Base-by-base conservation (phyloP, 805 yeast genomes). In the Blastobotrys attinorum region DNA sequence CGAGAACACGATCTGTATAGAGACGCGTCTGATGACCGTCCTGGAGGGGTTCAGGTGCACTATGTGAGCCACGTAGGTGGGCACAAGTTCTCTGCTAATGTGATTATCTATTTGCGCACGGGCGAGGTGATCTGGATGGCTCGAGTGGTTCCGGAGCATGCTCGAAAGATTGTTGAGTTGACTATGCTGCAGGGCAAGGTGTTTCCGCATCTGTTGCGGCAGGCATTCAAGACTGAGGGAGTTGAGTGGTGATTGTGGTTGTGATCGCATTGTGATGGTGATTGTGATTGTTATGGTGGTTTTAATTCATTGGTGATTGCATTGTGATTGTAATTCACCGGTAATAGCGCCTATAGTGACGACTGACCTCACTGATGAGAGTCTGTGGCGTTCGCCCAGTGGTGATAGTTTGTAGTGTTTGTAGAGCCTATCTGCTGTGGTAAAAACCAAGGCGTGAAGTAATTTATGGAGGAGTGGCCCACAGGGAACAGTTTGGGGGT, bases 21-120 rank as follows among this genome's bases (percentile, higher is more conserved):
- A 55, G 97, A 90, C 61, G 60, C 66, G 23, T 81, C 83, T 10
- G 97, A 89, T 60, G 72, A 70, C 39, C 72, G 88, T 43, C 78
- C 84, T 0, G 79, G 72, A 25, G 97, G 97, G 4, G 85, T 82
- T 1, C 66, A 68, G 4, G 86, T 88, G 2, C 68, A 73, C 1
- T 88, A 61, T 53, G 74, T 83, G 23, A 88, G 85, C 56, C 98
- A 90, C 61, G 83, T 90, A 22, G 98, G 98, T 4, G 97, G 97
- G 3, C 98, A 90, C 64, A 92, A 92, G 62, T 92, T 70, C 63
- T 87, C 92, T 1, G 97, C 97, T 2, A 90, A 90, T 60, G 83
- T 86, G 2, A 71, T 87, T 41, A 75, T 90, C 13, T 88, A 87
- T 58, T 65, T 79, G 50, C 78, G 73, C 50, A 65, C 75, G 8